Evolutionary conservation across 148 eudicot genomes (phyloP).

Genomic region (Rheum nobile): DNA sequence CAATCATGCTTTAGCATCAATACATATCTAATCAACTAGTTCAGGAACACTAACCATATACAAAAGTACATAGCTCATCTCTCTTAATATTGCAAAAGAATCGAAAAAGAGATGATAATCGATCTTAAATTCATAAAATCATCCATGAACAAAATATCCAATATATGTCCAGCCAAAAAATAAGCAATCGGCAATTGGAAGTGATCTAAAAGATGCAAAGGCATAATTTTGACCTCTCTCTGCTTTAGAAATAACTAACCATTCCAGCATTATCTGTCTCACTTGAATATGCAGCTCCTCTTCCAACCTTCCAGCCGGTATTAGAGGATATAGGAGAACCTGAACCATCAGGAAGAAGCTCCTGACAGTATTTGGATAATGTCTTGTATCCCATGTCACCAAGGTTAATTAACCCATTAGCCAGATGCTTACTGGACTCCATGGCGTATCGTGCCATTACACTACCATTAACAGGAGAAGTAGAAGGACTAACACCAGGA

Average conservation of each 20-base stretch:
- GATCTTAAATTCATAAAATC: not conserved
- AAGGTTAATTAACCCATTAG: conserved; percentile 30
- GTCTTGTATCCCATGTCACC: conserved; percentile 38
- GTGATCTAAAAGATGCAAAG: not conserved
- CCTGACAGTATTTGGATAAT: conserved; percentile 25
- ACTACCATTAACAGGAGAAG: conserved; percentile 22
- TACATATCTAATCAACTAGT: not conserved
- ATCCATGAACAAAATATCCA: not conserved
- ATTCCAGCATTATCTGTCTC: conserved; percentile 34
- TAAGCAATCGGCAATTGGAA: not conserved
- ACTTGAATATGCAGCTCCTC: conserved; percentile 12
- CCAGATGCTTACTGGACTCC: conserved; percentile 41
- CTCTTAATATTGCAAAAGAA: not conserved
- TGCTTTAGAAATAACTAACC: conserved; percentile 21
- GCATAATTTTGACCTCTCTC: not conserved
- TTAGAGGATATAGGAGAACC: conserved; percentile 19
- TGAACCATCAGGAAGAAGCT: conserved; percentile 22
- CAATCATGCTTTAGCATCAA: conserved; percentile 4
- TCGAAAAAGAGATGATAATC: not conserved
- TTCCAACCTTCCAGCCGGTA: conserved; percentile 23
- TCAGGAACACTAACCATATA: not conserved
- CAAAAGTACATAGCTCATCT: not conserved
- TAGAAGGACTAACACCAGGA: conserved; percentile 25
- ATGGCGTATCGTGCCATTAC: conserved; percentile 31
- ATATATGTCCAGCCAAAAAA: not conserved